These are phyloP conservation scores for Tetrahymena elliotti DNA, from an alignment of 73 alveolate genomes.

Conservation along the genomic window DNA sequence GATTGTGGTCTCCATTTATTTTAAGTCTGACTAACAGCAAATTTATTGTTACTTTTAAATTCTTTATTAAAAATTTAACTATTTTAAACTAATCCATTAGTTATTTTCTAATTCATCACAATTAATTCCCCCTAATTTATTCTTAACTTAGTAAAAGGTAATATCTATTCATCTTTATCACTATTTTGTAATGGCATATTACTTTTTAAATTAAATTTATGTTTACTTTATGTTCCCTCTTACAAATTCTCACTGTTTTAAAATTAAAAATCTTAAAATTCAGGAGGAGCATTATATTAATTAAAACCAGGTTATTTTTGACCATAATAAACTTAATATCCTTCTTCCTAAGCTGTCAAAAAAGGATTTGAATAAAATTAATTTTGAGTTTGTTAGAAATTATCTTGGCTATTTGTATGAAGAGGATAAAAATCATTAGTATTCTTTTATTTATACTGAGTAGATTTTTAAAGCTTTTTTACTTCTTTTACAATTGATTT, in stretches of 20 bases:
- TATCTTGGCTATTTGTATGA: background rate
- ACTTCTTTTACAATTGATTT: background rate
- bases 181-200: background rate
- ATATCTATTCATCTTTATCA: background rate
- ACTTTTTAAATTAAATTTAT: background rate
- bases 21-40: background rate
- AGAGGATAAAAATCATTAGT: background rate
- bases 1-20: background rate
- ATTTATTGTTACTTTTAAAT: background rate
- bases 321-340: background rate
- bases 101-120: background rate
- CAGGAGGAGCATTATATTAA: background rate
- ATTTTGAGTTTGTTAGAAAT: background rate
- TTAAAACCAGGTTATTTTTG: background rate
- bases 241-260: background rate
- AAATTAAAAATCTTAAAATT: background rate
- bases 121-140: background rate
- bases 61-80: background rate
- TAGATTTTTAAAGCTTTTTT: background rate
- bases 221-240: background rate
- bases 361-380: background rate
- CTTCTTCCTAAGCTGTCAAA: background rate
- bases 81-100: background rate
- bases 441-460: background rate
- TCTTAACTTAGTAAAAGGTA: background rate